Conservation (phyloP, 1,284 basidiomycete species). For the Phenoliferia sp. region DNA sequence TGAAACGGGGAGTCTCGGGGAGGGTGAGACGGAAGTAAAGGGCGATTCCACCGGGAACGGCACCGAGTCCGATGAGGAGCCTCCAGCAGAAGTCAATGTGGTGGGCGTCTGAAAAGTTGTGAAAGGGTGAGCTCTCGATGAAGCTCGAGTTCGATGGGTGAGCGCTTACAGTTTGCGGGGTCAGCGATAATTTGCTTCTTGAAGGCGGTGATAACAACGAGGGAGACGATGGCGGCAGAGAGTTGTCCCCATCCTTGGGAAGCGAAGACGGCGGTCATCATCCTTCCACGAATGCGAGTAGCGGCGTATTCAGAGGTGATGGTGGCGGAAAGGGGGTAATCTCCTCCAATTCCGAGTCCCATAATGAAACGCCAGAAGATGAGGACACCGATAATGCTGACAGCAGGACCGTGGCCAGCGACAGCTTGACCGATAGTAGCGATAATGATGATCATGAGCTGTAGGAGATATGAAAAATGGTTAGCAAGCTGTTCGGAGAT, state of each 20-base stretch:
- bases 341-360: conserved; percentile 53
- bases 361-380: conserved; percentile 63
- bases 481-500: background rate
- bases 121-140: background rate
- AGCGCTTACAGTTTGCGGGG: conserved; percentile 44
- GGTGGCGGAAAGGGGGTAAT: conserved; percentile 62
- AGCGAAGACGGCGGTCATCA: conserved; percentile 57
- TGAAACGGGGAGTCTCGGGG: conserved; percentile 63
- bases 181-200: conserved; percentile 57
- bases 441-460: conserved; percentile 27
- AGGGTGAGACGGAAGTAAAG: conserved; percentile 62
- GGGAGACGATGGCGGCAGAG: conserved; percentile 63
- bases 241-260: conserved; percentile 49
- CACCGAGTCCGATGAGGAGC: conserved; percentile 55
- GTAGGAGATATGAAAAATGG: background rate
- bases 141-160: conserved; percentile 1
- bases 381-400: conserved; percentile 65
- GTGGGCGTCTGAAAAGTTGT: conserved; percentile 16
- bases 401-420: conserved; percentile 52
- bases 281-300: conserved; percentile 63
- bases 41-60: conserved; percentile 60
- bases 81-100: conserved; percentile 51
- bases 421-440: conserved; percentile 50
- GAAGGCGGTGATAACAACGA: conserved; percentile 65
- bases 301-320: conserved; percentile 66